Evolutionary conservation across 2,329 filamentous ascomycete species (phyloP).

Genomic region (Escovopsis sp.): DNA sequence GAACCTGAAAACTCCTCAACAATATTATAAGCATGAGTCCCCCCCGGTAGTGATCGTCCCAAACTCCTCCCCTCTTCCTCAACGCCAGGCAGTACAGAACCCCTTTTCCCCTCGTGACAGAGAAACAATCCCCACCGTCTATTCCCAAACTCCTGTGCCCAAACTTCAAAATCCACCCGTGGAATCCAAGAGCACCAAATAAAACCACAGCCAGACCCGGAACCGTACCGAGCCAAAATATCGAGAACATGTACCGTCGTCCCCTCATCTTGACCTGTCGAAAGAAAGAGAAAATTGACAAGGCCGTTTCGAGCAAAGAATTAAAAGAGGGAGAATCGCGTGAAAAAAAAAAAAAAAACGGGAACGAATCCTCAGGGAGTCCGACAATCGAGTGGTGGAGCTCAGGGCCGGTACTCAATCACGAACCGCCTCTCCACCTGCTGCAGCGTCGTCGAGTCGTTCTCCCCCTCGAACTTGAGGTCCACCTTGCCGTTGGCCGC

Average conservation of each 20-base stretch:
- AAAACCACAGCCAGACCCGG: neutral
- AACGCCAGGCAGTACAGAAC: too few relatives aligned
- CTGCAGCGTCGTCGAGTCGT: slow-evolving; percentile 58
- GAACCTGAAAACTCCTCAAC: too few relatives aligned
- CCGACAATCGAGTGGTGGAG: too few relatives aligned
- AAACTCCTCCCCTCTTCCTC: too few relatives aligned
- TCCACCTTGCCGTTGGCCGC: slow-evolving; percentile 41
- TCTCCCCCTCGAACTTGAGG: slow-evolving; percentile 67
- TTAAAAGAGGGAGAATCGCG: neutral
- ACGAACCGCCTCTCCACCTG: slow-evolving; percentile 65
- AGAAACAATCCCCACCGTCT: too few relatives aligned
- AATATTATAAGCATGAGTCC: too few relatives aligned
- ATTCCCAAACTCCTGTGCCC: too few relatives aligned
- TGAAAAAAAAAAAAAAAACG: neutral
- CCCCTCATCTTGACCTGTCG: neutral
- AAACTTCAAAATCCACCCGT: neutral
- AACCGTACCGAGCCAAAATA: neutral
- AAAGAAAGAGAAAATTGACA: neutral
- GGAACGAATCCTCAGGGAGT: neutral
- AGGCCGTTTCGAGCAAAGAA: neutral
- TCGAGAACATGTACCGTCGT: neutral
- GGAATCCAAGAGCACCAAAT: neutral
- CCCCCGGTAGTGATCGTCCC: too few relatives aligned
- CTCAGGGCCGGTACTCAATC: slow-evolving; percentile 47
- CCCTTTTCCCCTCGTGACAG: too few relatives aligned